Base-by-base conservation (phyloP, 1,139 yeast species). In the Kurtzmaniella quercitrusa region DNA sequence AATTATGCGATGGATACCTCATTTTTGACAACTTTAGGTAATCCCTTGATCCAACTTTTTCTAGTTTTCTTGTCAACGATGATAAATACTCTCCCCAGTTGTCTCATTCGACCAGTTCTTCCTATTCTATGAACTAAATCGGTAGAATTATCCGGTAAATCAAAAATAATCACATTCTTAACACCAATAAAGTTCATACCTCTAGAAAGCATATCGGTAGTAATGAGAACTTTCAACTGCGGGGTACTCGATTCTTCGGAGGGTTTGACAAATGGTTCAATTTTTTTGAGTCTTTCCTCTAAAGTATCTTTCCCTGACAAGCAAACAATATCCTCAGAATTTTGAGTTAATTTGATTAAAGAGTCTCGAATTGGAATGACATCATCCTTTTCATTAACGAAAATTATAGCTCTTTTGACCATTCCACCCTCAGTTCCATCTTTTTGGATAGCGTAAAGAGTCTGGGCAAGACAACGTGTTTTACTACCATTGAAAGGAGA, bases 91-190 rank as follows among this genome's bases (percentile, higher is more conserved):
- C 96, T 74, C 15, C 98, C 98, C 36, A 84, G 74, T 57, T 86
- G 89, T 42, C 85, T 86, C 84, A 89, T 84, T 57, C 98, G 71
- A 4, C 97, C 98, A 0, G 98, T 93, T 64, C 98, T 77, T 2
- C 98, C 98, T 3, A 89, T 84, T 48, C 98, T 71, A 58, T 93
- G 98, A 17, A 93, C 80, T 45, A 93, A 71, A 61, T 91, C 98
- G 23, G 88, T 84, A 0, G 97, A 79, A 7, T 85, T 82, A 44
- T 78, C 74, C 3, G 98, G 98, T 40, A 89, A 77, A 56, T 93
- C 98, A 67, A 84, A 84, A 42, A 93, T 66, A 33, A 93, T 74
- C 16, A 93, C 88, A 54, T 89, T 89, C 51, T 89, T 77, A 35
- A 93, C 81, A 16, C 88, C 86, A 46, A 78, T 76, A 66, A 93